phyloP scores from a whole-genome alignment of 345 rosid species.

The Arabidopsis arenosa region DNA sequence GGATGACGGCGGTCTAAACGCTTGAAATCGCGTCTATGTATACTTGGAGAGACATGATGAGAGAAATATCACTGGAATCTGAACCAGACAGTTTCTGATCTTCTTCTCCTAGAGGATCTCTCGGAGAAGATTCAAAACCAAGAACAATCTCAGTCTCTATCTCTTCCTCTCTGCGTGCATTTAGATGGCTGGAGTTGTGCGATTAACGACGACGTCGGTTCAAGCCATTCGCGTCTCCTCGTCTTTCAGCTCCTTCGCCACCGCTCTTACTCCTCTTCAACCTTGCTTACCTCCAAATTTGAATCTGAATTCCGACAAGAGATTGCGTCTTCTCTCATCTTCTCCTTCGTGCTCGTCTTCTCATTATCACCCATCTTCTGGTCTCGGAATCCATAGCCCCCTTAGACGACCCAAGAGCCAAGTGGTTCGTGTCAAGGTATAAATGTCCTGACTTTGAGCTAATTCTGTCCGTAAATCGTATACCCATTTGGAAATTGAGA shows the following conservation, averaged over 20 bases:
- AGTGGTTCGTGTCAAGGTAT: conserved; percentile 39
- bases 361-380: conserved; percentile 23
- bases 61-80: conserved; percentile 38
- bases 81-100: conserved; percentile 48
- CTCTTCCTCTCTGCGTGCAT: background rate
- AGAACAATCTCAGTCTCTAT: background rate
- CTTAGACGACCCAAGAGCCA: conserved; percentile 36
- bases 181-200: conserved; percentile 71
- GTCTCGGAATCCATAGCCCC: conserved; percentile 13
- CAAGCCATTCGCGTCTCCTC: conserved; percentile 55
- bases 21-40: conserved; percentile 37
- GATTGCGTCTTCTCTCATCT: conserved; percentile 46
- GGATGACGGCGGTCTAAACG: conserved; percentile 33
- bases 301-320: conserved; percentile 47
- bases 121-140: conserved; percentile 30
- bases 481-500: conserved; percentile 15
- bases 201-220: conserved; percentile 48
- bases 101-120: conserved; percentile 31
- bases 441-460: conserved; percentile 10
- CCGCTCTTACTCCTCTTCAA: conserved; percentile 49
- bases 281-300: conserved; percentile 38
- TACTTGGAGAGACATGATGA: conserved; percentile 24
- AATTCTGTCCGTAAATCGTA: background rate
- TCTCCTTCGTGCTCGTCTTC: conserved; percentile 43
- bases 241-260: conserved; percentile 46